Percentiles rank a stretch among this genome's conserved stretches.
These are phyloP conservation scores for Lipomyces starkeyi DNA, from an alignment of 805 yeast genomes.

Conservation along the genomic window DNA sequence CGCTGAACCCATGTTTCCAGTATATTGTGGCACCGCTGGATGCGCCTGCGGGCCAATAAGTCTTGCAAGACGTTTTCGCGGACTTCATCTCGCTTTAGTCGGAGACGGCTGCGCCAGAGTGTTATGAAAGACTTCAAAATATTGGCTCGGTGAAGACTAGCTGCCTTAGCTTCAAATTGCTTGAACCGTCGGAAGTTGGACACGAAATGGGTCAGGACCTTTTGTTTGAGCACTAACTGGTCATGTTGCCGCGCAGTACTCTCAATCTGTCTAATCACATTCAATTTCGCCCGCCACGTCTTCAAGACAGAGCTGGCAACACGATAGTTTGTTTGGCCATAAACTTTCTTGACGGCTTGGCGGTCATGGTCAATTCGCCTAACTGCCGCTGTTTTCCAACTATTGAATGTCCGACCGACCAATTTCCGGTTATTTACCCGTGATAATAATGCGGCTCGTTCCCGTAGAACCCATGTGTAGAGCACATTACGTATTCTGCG, in stretches of 20 bases:
- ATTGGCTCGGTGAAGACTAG: background rate
- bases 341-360: constrained; percentile 4
- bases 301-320: constrained; percentile 6
- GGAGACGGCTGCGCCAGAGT: constrained; percentile 15
- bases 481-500: constrained; percentile 7
- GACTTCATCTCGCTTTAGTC: background rate
- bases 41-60: background rate
- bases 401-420: background rate
- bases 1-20: constrained; percentile 19
- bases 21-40: background rate
- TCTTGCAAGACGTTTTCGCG: constrained; percentile 8
- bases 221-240: background rate
- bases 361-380: constrained; percentile 15
- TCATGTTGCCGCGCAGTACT: background rate
- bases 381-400: constrained; percentile 17
- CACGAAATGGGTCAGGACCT: background rate
- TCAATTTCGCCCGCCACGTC: constrained; percentile 13
- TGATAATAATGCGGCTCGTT: constrained; percentile 20
- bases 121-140: background rate
- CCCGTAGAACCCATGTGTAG: constrained; percentile 27
- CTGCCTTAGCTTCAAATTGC: background rate
- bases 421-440: constrained; percentile 19
- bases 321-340: constrained; percentile 18
- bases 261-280: background rate
- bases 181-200: background rate